phyloP scores from a whole-genome alignment of 352 stramenopile species.

The Globisporangium barbulae region DNA sequence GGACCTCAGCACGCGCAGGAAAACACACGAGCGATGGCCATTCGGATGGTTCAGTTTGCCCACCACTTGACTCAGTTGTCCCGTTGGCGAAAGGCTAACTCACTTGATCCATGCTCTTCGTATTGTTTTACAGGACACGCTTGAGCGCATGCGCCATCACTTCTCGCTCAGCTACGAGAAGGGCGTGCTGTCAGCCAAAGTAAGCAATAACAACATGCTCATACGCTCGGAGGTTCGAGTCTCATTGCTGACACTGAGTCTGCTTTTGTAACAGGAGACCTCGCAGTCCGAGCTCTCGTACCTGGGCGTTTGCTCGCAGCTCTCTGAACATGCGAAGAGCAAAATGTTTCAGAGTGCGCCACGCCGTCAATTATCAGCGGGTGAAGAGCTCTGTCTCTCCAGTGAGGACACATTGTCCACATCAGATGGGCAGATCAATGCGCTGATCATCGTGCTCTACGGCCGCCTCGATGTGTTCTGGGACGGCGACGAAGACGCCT shows the following conservation, averaged over 20 bases:
- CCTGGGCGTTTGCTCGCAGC: slow-evolving; percentile 35
- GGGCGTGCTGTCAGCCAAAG: slow-evolving; percentile 14
- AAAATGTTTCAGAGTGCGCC: slow-evolving; percentile 28
- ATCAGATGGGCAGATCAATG: slow-evolving; percentile 9
- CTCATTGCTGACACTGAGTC: neutral
- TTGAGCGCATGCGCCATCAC: slow-evolving; percentile 16
- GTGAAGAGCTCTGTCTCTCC: slow-evolving; percentile 20
- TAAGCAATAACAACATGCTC: neutral
- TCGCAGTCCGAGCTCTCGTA: slow-evolving; percentile 33
- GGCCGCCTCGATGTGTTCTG: slow-evolving; percentile 51
- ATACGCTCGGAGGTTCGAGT: neutral
- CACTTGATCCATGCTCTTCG: neutral
- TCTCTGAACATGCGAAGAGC: slow-evolving; percentile 29
- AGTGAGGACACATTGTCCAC: neutral
- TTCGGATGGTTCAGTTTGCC: slow-evolving; percentile 23
- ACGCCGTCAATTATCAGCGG: slow-evolving; percentile 18
- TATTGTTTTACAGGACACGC: slow-evolving; percentile 1
- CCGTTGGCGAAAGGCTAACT: neutral
- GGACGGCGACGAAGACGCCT: slow-evolving; percentile 17
- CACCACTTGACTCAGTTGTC: neutral
- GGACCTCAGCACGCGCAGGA: slow-evolving; percentile 34
- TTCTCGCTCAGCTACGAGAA: slow-evolving; percentile 33
- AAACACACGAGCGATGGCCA: slow-evolving; percentile 23
- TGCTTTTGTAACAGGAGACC: slow-evolving; percentile 21
- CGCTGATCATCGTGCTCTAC: slow-evolving; percentile 35